Evolutionary conservation across 345 rosid genomes (phyloP).

Genomic region (Chamaenerion angustifolium): DNA sequence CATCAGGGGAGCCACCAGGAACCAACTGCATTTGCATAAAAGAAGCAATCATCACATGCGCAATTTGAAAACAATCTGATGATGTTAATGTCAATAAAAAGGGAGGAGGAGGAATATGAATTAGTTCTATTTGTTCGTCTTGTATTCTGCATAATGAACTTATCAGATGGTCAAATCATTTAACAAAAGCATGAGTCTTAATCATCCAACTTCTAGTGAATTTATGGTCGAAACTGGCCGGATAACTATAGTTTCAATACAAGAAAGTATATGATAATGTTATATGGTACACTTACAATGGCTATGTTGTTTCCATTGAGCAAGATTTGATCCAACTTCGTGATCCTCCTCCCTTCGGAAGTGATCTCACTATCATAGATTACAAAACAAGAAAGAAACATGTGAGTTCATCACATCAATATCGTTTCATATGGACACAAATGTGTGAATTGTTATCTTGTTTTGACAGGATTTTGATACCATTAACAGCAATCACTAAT

Average conservation of each 20-base stretch:
- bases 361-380: conserved; percentile 56
- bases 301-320: conserved; percentile 95
- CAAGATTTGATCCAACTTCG: conserved; percentile 92
- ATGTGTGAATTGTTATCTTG: too few species aligned
- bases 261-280: not conserved
- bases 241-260: not conserved
- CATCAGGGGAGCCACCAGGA: conserved; percentile 86
- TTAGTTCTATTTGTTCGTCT: not conserved
- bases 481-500: too few species aligned
- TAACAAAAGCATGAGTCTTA: too few species aligned
- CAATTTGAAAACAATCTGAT: not conserved
- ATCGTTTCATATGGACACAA: too few species aligned
- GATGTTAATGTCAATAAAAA: not conserved
- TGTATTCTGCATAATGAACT: not conserved
- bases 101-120: not conserved
- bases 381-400: too few species aligned
- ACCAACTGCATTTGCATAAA: conserved; percentile 50
- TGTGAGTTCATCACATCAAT: too few species aligned
- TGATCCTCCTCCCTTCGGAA: conserved; percentile 74
- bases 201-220: too few species aligned
- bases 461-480: too few species aligned
- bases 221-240: too few species aligned
- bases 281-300: conserved; percentile 38
- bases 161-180: too few species aligned
- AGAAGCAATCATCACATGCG: not conserved